Evolutionary conservation across 768 basidiomycete genomes (phyloP).

Genomic region (Crassisporium funariophilum): DNA sequence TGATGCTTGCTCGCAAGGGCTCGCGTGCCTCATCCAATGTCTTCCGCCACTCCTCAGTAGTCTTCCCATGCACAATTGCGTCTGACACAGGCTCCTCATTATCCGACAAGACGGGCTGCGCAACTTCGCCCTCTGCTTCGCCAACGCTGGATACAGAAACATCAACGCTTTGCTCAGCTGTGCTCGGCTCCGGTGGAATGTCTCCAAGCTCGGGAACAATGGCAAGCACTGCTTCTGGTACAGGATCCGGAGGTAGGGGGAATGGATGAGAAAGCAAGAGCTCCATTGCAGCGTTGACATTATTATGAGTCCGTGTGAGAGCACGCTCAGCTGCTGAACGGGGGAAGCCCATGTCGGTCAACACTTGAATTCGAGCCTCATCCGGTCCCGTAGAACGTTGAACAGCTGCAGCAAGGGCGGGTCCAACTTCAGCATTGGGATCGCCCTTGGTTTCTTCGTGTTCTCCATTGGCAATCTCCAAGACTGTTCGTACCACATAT

Average conservation of each 20-base stretch:
- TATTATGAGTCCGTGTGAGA: conserved; percentile 82
- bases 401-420: conserved; percentile 25
- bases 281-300: conserved; percentile 87
- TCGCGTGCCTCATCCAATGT: conserved; percentile 70
- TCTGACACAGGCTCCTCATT: neutral
- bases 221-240: conserved; percentile 8
- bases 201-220: neutral
- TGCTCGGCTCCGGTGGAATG: neutral
- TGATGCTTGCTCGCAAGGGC: conserved; percentile 62
- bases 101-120: neutral
- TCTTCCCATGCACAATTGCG: conserved; percentile 38
- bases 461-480: conserved; percentile 82
- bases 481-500: conserved; percentile 72
- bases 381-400: conserved; percentile 57
- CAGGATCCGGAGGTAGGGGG: conserved; percentile 66
- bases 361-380: conserved; percentile 76
- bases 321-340: conserved; percentile 87
- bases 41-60: conserved; percentile 62
- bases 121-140: conserved; percentile 3
- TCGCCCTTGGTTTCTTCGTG: conserved; percentile 69
- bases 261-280: conserved; percentile 82
- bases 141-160: neutral
- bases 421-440: conserved; percentile 32
- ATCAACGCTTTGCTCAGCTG: neutral
- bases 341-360: conserved; percentile 97